phyloP scores from a whole-genome alignment of 257 asterid genomes.

The Leonotis leonurus region DNA sequence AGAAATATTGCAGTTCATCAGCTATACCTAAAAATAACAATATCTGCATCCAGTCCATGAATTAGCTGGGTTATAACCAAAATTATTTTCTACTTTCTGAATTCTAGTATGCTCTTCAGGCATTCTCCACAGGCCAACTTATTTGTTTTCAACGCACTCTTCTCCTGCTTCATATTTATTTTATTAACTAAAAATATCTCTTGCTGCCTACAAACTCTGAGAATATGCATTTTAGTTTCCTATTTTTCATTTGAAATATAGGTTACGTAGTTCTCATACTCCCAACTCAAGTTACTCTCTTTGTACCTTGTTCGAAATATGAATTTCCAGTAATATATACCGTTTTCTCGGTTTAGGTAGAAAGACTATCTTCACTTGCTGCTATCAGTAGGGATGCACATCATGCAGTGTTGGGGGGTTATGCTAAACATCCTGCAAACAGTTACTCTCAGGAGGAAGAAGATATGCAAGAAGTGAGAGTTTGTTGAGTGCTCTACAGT shows the following conservation, averaged over 20 bases:
- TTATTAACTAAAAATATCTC: too few relatives aligned
- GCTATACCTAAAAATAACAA: background rate
- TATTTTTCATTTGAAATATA: background rate
- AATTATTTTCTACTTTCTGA: too few relatives aligned
- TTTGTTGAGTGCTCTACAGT: conserved; percentile 16
- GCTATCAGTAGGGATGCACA: conserved; percentile 30
- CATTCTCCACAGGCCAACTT: too few relatives aligned
- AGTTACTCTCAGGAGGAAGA: conserved; percentile 32
- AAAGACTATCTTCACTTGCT: conserved; percentile 32
- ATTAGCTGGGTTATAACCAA: background rate
- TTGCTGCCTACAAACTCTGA: too few relatives aligned
- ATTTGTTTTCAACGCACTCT: too few relatives aligned
- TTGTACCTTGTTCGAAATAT: background rate
- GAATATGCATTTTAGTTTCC: too few relatives aligned
- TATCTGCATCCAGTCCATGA: background rate
- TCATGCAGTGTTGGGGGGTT: conserved; percentile 41
- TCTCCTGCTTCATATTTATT: too few relatives aligned
- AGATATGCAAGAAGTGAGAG: conserved; percentile 42
- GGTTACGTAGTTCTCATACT: background rate
- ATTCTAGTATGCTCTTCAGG: too few relatives aligned
- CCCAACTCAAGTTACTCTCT: background rate
- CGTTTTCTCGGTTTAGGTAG: conserved; percentile 43
- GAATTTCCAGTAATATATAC: conserved; percentile 11
- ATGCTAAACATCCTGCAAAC: conserved; percentile 35
- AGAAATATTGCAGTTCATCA: background rate